These are phyloP conservation scores for Mediolabrus comicus DNA, from an alignment of 108 stramenopile genomes.

Conservation along the genomic window DNA sequence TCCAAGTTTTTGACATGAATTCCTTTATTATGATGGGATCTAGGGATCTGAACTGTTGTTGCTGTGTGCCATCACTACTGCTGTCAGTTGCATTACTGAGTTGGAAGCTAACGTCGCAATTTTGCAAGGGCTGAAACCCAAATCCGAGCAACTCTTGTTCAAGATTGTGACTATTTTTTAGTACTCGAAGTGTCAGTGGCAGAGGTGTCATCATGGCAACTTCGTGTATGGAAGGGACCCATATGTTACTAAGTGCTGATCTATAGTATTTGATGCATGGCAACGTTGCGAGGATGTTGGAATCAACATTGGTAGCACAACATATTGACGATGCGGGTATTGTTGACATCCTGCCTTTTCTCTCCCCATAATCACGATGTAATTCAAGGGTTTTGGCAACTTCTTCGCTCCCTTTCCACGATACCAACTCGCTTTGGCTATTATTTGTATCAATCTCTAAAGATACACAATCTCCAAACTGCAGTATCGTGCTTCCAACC, in stretches of 20 bases:
- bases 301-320: background rate
- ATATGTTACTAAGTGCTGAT: background rate
- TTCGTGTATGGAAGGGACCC: slow-evolving; percentile 12
- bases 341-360: slow-evolving; percentile 17
- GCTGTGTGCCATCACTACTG: background rate
- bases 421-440: background rate
- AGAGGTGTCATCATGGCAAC: slow-evolving; percentile 3
- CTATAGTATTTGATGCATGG: slow-evolving; percentile 5
- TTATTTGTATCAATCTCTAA: background rate
- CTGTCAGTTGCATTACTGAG: background rate
- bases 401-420: slow-evolving; percentile 13
- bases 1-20: slow-evolving; percentile 12
- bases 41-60: background rate
- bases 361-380: slow-evolving; percentile 10
- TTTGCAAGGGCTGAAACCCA: slow-evolving; percentile 1
- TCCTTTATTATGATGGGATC: background rate
- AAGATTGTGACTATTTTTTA: slow-evolving; percentile 1
- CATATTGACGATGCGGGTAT: background rate
- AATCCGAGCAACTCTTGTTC: slow-evolving; percentile 3
- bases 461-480: slow-evolving; percentile 11
- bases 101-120: background rate
- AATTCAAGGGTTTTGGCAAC: slow-evolving; percentile 8
- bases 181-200: slow-evolving; percentile 6
- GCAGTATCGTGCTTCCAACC: background rate
- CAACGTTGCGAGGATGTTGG: background rate